Percentiles rank a stretch among this genome's conserved stretches.
phyloP scores from a whole-genome alignment of 2,329 filamentous ascomycete species.

The Lasiodiplodia theobromae region DNA sequence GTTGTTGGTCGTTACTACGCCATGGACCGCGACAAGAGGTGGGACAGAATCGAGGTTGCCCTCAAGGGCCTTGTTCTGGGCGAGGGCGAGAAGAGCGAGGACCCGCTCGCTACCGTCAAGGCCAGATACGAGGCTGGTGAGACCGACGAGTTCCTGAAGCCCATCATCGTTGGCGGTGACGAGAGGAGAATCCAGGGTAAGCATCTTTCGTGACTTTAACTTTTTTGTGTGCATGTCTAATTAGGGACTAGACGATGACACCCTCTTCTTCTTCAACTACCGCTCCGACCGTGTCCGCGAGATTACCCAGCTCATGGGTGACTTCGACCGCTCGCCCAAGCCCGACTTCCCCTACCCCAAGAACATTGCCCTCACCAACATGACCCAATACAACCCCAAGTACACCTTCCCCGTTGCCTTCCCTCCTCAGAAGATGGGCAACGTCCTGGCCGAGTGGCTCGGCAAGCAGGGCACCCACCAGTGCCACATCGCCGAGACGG shows the following conservation, averaged over 20 bases:
- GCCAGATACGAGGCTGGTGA: constrained; percentile 86
- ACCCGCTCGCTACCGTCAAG: constrained; percentile 86
- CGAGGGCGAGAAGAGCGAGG: constrained; percentile 83
- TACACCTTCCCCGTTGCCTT: constrained; percentile 94
- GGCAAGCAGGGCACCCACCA: constrained; percentile 88
- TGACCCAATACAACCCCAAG: constrained; percentile 98
- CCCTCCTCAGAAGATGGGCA: constrained; percentile 92
- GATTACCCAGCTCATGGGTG: constrained; percentile 91
- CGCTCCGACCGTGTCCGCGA: constrained; percentile 96
- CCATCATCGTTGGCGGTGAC: constrained; percentile 90
- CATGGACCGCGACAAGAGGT: constrained; percentile 99
- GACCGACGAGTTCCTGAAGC: constrained; percentile 97
- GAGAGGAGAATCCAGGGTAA: constrained; percentile 84
- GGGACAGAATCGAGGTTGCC: constrained; percentile 91
- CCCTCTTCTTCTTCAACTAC: constrained; percentile 99
- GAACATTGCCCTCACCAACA: constrained; percentile 86
- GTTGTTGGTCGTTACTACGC: constrained; percentile 96
- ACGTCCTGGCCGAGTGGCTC: constrained; percentile 97
- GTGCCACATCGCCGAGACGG: constrained; percentile 96
- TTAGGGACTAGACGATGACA: constrained; percentile 75
- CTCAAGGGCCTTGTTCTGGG: constrained; percentile 85
- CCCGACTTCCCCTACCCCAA: constrained; percentile 95
- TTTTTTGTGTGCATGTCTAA: constrained; percentile 32
- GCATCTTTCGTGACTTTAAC: constrained; percentile 39
- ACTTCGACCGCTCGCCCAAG: constrained; percentile 86